Evolutionary conservation across 2,329 filamentous ascomycete genomes (phyloP).

Genomic region (Ambrosiella beaveri): DNA sequence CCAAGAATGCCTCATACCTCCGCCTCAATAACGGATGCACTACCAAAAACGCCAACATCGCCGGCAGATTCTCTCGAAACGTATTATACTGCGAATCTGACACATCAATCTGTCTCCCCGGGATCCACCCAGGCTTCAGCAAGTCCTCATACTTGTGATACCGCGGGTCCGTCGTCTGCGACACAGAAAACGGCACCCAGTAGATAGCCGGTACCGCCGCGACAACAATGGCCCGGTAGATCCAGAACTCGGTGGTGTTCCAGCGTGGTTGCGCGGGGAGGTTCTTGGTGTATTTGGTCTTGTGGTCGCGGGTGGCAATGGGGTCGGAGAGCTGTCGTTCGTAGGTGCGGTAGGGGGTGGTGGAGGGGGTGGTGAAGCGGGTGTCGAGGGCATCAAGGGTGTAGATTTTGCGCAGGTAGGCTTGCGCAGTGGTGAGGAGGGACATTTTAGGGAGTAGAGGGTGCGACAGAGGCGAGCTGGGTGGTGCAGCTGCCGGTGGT

Average conservation of each 20-base stretch:
- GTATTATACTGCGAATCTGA: constrained; percentile 75
- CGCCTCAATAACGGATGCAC: constrained; percentile 66
- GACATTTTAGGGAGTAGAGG: background rate
- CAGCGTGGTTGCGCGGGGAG: constrained; percentile 51
- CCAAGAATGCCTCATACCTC: constrained; percentile 39
- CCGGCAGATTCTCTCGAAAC: constrained; percentile 75
- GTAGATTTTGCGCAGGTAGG: constrained; percentile 32
- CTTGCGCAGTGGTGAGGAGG: background rate
- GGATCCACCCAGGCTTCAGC: constrained; percentile 75
- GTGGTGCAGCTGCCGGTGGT: background rate
- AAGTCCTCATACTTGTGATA: constrained; percentile 56
- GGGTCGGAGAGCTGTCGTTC: constrained; percentile 20
- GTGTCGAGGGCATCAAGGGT: constrained; percentile 45
- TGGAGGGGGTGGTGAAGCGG: constrained; percentile 51
- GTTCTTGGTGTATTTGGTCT: constrained; percentile 22
- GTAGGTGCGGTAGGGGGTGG: constrained; percentile 42
- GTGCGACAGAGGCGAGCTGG: background rate
- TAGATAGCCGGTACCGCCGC: constrained; percentile 70
- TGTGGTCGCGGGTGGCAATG: constrained; percentile 19
- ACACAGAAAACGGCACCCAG: constrained; percentile 74
- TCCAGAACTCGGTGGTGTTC: constrained; percentile 68
- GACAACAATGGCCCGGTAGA: constrained; percentile 58
- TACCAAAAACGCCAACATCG: constrained; percentile 54
- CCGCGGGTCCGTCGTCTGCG: constrained; percentile 63
- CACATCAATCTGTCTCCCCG: constrained; percentile 77